Percentiles rank a stretch among this genome's conserved stretches.
Evolutionary conservation across 2,329 filamentous ascomycete genomes (phyloP).

Genomic region (Colletotrichum sp.): DNA sequence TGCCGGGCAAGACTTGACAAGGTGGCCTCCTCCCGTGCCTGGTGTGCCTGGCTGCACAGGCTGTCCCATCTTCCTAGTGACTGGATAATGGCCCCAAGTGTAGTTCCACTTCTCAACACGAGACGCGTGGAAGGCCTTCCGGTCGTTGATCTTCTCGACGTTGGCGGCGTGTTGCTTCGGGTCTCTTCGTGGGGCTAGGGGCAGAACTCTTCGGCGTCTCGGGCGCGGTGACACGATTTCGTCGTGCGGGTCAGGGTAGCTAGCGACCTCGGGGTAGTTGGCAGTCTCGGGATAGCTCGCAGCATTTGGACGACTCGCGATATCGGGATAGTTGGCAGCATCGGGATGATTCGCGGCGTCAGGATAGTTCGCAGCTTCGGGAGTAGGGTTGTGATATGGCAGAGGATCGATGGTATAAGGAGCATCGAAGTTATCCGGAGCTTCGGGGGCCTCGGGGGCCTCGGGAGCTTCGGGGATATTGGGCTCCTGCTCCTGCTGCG

Average conservation of each 20-base stretch:
- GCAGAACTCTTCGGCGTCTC: background rate
- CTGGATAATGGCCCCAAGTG: background rate
- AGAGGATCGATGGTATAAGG: background rate
- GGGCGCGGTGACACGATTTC: background rate
- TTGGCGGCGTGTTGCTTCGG: background rate
- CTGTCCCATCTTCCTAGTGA: accelerated
- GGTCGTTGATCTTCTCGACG: background rate
- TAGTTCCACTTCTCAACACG: background rate
- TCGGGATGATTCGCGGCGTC: background rate
- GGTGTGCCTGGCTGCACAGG: background rate
- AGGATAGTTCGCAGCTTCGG: background rate
- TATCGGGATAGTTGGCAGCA: background rate
- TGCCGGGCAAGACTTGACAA: background rate
- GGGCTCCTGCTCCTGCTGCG: background rate
- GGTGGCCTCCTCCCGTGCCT: background rate
- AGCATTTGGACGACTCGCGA: background rate
- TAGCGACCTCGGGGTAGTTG: background rate
- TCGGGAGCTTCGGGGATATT: background rate
- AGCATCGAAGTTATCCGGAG: background rate
- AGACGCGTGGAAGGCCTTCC: background rate
- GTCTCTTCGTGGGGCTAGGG: background rate
- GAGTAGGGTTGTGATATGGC: background rate
- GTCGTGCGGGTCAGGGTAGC: background rate
- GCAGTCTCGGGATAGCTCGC: background rate
- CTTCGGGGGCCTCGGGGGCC: background rate